phyloP scores from a whole-genome alignment of 306 rosid genomes.

The Vachellia pachyceras region DNA sequence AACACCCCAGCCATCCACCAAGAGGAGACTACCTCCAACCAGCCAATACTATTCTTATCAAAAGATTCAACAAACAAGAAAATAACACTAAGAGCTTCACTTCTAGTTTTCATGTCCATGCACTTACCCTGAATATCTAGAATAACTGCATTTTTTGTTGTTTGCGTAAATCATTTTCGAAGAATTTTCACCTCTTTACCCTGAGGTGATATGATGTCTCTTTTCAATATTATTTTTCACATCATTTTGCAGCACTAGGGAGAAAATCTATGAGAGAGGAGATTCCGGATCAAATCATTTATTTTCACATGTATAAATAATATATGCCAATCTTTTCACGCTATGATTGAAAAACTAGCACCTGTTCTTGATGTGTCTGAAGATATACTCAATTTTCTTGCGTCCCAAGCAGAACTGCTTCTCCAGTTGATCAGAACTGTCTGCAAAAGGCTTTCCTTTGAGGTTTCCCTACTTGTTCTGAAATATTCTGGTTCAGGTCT shows the following conservation, averaged over 20 bases:
- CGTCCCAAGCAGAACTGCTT: slow-evolving; percentile 73
- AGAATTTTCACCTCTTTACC: slow-evolving; percentile 13
- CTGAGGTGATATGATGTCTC: slow-evolving; percentile 20
- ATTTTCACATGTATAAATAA: slow-evolving; percentile 62
- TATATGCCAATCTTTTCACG: slow-evolving; percentile 65
- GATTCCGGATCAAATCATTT: slow-evolving; percentile 56
- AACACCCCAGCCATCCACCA: too few relatives aligned
- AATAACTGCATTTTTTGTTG: slow-evolving; percentile 16
- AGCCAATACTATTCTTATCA: too few relatives aligned
- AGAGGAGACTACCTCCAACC: too few relatives aligned
- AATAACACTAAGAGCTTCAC: too few relatives aligned
- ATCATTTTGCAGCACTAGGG: slow-evolving; percentile 58
- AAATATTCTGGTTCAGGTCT: slow-evolving; percentile 75
- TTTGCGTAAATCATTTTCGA: slow-evolving; percentile 23
- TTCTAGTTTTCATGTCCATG: slow-evolving; percentile 39
- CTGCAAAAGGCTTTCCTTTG: slow-evolving; percentile 50
- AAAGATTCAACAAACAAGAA: too few relatives aligned
- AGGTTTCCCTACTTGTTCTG: slow-evolving; percentile 58
- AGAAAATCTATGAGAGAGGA: slow-evolving; percentile 41
- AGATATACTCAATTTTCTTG: slow-evolving; percentile 67
- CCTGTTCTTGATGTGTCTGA: slow-evolving; percentile 60
- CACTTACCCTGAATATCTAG: slow-evolving; percentile 25
- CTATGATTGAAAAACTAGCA: slow-evolving; percentile 64
- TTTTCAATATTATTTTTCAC: slow-evolving; percentile 31
- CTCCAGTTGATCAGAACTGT: slow-evolving; percentile 64